Conservation (phyloP, 441 rosid genomes). For the Syzygium malaccense region DNA sequence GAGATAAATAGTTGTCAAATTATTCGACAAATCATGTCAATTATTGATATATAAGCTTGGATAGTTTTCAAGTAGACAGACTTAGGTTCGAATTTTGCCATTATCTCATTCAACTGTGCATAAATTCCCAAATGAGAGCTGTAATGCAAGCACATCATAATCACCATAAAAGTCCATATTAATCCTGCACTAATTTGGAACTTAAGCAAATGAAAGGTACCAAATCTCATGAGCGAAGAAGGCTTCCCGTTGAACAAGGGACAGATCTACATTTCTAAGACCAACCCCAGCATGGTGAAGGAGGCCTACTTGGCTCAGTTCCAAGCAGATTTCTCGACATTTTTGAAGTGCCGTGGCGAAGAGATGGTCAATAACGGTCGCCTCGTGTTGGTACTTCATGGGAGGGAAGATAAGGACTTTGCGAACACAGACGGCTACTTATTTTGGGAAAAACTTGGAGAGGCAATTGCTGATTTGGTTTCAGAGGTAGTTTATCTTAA, state of each 20-base stretch:
- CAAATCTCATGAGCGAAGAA: neutral
- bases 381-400: slow-evolving; percentile 20
- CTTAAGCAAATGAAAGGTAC: neutral
- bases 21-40: neutral
- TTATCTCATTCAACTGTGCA: neutral
- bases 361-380: slow-evolving; percentile 25
- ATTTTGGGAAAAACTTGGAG: neutral
- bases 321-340: slow-evolving; percentile 15
- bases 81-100: neutral
- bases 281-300: slow-evolving; percentile 17
- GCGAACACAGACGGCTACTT: neutral
- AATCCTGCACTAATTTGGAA: neutral
- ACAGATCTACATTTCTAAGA: slow-evolving; percentile 23
- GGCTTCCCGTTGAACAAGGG: slow-evolving; percentile 14
- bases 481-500: neutral
- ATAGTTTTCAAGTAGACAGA: neutral
- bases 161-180: neutral
- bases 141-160: neutral
- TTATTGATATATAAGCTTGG: neutral
- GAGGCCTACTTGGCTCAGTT: slow-evolving; percentile 27
- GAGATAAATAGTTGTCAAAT: neutral
- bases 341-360: slow-evolving; percentile 17
- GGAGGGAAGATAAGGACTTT: slow-evolving; percentile 16
- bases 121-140: neutral
- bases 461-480: neutral